Evolutionary conservation across 371 early-diverging fungal species (phyloP).

Genomic region (Mucor ambiguus): DNA sequence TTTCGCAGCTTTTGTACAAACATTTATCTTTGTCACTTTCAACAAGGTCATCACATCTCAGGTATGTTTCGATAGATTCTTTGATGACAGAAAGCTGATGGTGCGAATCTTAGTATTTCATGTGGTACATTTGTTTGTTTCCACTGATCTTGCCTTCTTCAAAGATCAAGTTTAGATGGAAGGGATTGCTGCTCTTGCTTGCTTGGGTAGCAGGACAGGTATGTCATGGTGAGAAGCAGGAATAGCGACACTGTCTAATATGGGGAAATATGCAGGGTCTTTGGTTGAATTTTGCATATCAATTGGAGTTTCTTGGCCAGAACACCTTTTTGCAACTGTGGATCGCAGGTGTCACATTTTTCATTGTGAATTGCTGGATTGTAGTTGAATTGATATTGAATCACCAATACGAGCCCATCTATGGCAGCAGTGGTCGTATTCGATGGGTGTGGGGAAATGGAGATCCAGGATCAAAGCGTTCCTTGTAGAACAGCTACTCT

Average conservation of each 20-base stretch:
- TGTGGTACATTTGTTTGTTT: slow-evolving; percentile 96
- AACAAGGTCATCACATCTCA: slow-evolving; percentile 99
- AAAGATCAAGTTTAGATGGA: slow-evolving; percentile 52
- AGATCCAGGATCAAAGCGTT: slow-evolving; percentile 35
- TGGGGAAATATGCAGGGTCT: slow-evolving; percentile 56
- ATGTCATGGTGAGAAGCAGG: neutral
- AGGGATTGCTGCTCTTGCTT: slow-evolving; percentile 60
- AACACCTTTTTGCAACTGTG: slow-evolving; percentile 81
- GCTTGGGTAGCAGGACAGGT: slow-evolving; percentile 80
- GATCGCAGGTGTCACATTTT: slow-evolving; percentile 73
- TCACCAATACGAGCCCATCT: slow-evolving; percentile 60
- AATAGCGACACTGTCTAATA: neutral
- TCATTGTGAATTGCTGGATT: slow-evolving; percentile 70
- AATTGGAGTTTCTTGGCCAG: slow-evolving; percentile 84
- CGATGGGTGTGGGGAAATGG: slow-evolving; percentile 60
- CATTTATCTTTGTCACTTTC: slow-evolving; percentile 93
- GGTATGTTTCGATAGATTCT: slow-evolving; percentile 43
- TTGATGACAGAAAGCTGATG: neutral
- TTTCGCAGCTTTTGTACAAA: slow-evolving; percentile 90
- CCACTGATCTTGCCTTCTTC: slow-evolving; percentile 84
- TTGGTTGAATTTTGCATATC: slow-evolving; percentile 85
- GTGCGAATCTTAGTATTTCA: slow-evolving; percentile 77
- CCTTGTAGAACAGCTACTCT: neutral
- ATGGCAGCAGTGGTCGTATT: slow-evolving; percentile 51
- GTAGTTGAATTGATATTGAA: slow-evolving; percentile 61